phyloP scores from a whole-genome alignment of 805 yeast genomes.

The Lachancea lanzarotensis region DNA sequence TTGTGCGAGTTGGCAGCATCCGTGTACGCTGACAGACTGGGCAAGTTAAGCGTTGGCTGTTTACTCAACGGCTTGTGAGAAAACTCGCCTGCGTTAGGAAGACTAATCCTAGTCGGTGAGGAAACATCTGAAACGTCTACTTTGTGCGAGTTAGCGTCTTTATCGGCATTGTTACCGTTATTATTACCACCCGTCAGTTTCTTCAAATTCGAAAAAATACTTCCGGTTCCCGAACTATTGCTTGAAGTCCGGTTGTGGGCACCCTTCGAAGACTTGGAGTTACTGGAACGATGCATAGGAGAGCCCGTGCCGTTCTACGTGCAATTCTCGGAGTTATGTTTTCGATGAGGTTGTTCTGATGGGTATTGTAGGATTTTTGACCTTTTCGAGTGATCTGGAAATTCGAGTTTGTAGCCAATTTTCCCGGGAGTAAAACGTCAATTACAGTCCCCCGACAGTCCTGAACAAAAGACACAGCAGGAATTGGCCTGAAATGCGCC shows the following conservation, averaged over 20 bases:
- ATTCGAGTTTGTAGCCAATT: no score
- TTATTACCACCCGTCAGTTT: constrained; percentile 19
- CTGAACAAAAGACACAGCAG: not conserved
- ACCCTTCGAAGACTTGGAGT: constrained; percentile 6
- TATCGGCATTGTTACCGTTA: constrained; percentile 1
- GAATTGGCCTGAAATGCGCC: not conserved
- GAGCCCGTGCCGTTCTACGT: not conserved
- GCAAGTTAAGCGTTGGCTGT: constrained; percentile 24
- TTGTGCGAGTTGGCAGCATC: constrained; percentile 11
- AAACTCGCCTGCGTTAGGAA: constrained; percentile 15
- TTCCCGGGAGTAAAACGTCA: not conserved
- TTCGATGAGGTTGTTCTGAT: not conserved
- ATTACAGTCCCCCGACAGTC: not conserved
- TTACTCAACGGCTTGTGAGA: constrained; percentile 23
- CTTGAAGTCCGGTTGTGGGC: constrained; percentile 10
- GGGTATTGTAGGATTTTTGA: not conserved
- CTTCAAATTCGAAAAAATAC: constrained; percentile 25
- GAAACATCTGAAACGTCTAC: constrained; percentile 15
- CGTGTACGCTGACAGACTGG: constrained; percentile 27
- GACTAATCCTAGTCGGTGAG: constrained; percentile 16
- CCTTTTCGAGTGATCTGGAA: not conserved
- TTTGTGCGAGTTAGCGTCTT: constrained; percentile 1
- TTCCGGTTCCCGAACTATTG: constrained; percentile 11
- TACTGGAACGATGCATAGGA: constrained; percentile 7
- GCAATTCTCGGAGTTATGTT: no score